A percentile compares a stretch with the other conserved stretches of the same genome.
These are phyloP conservation scores for Cladosporium sp. DNA, from an alignment of 2,329 filamentous ascomycete genomes.

Conservation along the genomic window DNA sequence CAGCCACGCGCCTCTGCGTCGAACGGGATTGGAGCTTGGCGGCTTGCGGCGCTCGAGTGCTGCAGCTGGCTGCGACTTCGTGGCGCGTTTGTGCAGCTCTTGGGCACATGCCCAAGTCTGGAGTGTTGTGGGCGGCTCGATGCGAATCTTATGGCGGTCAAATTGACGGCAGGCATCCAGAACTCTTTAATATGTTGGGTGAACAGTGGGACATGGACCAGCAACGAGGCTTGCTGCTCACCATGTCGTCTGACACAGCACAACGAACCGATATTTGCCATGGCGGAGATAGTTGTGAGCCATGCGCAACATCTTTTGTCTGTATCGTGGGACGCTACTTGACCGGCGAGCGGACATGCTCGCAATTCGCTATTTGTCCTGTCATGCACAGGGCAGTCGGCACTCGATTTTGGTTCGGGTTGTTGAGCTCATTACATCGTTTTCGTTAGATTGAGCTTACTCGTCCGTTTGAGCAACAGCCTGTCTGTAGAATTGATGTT, in stretches of 20 bases:
- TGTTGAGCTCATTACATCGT: too few relatives aligned
- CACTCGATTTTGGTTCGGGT: conserved; percentile 29
- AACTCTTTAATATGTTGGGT: not conserved
- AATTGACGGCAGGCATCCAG: not conserved
- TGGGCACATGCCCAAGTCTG: too few relatives aligned
- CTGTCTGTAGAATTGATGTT: conserved; percentile 29
- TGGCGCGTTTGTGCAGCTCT: too few relatives aligned
- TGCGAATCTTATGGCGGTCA: too few relatives aligned
- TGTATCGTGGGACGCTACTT: conserved; percentile 25
- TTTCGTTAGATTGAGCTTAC: too few relatives aligned
- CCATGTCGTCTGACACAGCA: conserved; percentile 35
- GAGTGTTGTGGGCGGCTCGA: too few relatives aligned
- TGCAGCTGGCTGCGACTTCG: too few relatives aligned
- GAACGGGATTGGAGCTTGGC: not conserved
- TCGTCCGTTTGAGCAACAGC: too few relatives aligned
- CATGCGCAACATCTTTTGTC: conserved; percentile 20
- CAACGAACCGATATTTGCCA: conserved; percentile 21
- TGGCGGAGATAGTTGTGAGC: conserved; percentile 29
- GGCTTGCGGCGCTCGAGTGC: not conserved
- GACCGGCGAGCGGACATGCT: not conserved
- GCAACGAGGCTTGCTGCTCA: not conserved
- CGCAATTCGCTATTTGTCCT: not conserved
- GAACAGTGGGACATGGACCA: not conserved
- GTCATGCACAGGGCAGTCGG: conserved; percentile 27
- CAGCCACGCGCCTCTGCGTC: not conserved